Conservation (phyloP, 2,329 filamentous ascomycete genomes). For the Colletotrichum lini region DNA sequence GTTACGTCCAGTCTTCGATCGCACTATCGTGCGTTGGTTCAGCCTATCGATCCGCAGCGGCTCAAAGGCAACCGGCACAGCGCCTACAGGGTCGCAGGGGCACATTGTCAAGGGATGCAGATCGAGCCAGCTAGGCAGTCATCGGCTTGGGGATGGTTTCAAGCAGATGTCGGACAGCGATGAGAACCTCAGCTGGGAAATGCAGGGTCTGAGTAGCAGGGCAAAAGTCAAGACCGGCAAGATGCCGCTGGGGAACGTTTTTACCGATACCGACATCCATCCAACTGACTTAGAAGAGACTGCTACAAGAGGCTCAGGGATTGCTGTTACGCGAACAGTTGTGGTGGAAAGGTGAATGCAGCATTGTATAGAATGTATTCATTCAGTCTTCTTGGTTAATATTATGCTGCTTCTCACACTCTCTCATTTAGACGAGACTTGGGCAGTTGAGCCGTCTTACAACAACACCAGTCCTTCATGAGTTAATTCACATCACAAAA, state of each 20-base stretch:
- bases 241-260: background rate
- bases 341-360: constrained; percentile 6
- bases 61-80: background rate
- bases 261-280: background rate
- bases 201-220: constrained; percentile 12
- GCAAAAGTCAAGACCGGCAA: background rate
- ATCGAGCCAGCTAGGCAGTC: background rate
- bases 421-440: no score
- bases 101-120: background rate
- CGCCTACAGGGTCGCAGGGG: background rate
- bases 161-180: constrained; percentile 44
- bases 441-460: no score
- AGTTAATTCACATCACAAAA: no score
- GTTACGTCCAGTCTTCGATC: constrained; percentile 44
- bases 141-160: constrained; percentile 20
- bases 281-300: background rate
- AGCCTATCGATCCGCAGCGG: constrained; percentile 5
- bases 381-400: no score
- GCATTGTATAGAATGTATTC: background rate
- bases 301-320: background rate
- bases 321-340: background rate
- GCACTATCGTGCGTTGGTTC: constrained; percentile 36
- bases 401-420: no score
- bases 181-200: constrained; percentile 44
- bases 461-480: no score